phyloP scores from a whole-genome alignment of 108 stramenopile species.

The Nitzschia sp. region DNA sequence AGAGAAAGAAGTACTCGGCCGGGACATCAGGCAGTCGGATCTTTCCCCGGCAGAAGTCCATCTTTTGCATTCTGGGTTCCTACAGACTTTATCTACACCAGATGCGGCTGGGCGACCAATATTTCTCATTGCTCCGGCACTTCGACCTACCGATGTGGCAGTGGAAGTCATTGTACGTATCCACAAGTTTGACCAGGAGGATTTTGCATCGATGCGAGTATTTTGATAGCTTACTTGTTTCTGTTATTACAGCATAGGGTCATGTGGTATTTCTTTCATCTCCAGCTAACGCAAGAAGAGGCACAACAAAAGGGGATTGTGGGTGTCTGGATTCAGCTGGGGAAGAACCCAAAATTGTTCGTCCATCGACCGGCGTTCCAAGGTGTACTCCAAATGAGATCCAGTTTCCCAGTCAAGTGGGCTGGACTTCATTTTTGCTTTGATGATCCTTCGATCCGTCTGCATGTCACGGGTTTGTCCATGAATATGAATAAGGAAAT shows the following conservation, averaged over 20 bases:
- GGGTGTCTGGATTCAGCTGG: not conserved
- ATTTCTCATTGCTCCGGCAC: not conserved
- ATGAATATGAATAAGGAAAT: not conserved
- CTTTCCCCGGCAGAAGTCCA: not conserved
- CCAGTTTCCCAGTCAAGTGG: slow-evolving; percentile 4
- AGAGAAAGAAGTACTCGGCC: slow-evolving; percentile 13
- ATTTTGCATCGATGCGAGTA: not conserved
- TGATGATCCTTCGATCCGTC: slow-evolving; percentile 6
- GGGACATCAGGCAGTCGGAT: slow-evolving; percentile 18
- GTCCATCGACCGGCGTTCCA: not conserved
- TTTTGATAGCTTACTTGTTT: not conserved
- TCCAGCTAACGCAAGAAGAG: slow-evolving; percentile 4
- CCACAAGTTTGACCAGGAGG: not conserved
- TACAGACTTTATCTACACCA: slow-evolving; percentile 13
- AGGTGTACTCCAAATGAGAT: not conserved
- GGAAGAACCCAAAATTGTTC: not conserved
- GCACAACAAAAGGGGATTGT: slow-evolving; percentile 11
- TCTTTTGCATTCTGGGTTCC: slow-evolving; percentile 6
- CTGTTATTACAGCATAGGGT: not conserved
- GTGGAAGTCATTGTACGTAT: not conserved
- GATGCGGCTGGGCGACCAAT: slow-evolving; percentile 18
- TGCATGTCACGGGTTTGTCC: not conserved
- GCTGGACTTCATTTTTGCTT: slow-evolving; percentile 17
- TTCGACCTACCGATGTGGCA: not conserved
- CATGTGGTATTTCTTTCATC: slow-evolving; percentile 17